Evolutionary conservation across 345 rosid genomes (phyloP), one percentile per base, ranked within the genome.

Genomic region (Euphorbia tirucalli): DNA sequence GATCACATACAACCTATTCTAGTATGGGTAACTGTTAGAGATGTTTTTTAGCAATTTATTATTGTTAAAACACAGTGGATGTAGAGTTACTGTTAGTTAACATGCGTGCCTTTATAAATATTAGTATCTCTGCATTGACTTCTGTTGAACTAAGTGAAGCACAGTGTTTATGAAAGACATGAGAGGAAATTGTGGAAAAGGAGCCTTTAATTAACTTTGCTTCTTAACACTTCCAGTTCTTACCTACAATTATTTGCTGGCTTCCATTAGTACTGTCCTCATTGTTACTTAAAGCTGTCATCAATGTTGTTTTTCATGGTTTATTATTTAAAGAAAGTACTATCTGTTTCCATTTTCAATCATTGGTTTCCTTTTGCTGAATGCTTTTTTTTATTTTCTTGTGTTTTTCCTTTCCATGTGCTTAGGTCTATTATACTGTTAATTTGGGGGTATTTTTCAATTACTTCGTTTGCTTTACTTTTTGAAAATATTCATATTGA

Each of bases 101-200:
- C 72, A 66, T 24, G 67, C 32, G 18, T 28, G 24, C 16, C 31
- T 18, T 65, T 46, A n/a, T n/a, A n/a, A n/a, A 41, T 32, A 37
- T 9, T 24, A 46, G 10, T 52, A 49, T 46, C 48, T 65, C 35
- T 69, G 22, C 28, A 19, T 24, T 44, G 63, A 37, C 69, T 73
- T 54, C 60, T 72, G 48, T 76, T 73, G 69, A 71, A 73, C 39
- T 35, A 44, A 35, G 65, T 76, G 76, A 41, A 57, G 48, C 64
- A 22, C 30, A 44, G 52, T 14, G 13, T 46, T 49, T n/a, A 7
- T 61, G 21, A 52, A 80, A 52, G 57, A 21, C 39, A n/a, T 25
- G 14, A 71, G 66, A 11, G n/a, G n/a, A n/a, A n/a, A n/a, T n/a
- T n/a, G n/a, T n/a, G n/a, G n/a, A 21, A 27, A 58, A 39, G 13